Percentiles rank a stretch among this genome's conserved stretches.
Evolutionary conservation across 2,329 filamentous ascomycete genomes (phyloP).

Genomic region (Xylaria sp.): DNA sequence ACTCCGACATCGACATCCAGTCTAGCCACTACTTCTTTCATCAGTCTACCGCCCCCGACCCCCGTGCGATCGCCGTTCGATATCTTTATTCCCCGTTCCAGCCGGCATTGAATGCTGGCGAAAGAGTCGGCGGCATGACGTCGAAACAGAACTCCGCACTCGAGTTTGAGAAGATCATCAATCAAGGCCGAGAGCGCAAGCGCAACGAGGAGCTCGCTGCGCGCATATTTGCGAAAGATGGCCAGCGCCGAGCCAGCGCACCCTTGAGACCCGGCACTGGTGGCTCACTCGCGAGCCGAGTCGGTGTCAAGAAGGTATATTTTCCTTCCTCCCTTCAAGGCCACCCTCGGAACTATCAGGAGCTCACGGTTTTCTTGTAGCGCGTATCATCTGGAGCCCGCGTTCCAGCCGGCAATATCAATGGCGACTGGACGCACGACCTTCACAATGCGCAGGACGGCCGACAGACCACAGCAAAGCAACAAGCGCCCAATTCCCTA

Average conservation of each 20-base stretch:
- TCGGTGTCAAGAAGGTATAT: conserved; percentile 73
- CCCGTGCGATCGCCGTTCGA: background rate
- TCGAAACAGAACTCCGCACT: conserved; percentile 34
- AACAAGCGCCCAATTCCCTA: conserved; percentile 48
- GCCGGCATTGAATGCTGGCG: background rate
- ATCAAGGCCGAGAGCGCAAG: conserved; percentile 68
- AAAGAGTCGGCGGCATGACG: conserved; percentile 41
- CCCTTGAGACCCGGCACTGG: conserved; percentile 54
- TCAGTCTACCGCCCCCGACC: no score
- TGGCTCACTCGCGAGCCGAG: conserved; percentile 71
- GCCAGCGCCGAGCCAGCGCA: conserved; percentile 61
- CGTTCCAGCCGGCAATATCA: conserved; percentile 59
- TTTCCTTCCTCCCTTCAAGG: background rate
- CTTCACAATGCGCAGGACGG: conserved; percentile 58
- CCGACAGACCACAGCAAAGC: conserved; percentile 48
- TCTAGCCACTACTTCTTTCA: no score
- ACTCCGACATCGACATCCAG: background rate
- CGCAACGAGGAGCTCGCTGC: conserved; percentile 74
- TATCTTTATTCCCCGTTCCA: background rate
- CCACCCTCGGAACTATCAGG: conserved; percentile 7
- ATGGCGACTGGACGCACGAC: conserved; percentile 75
- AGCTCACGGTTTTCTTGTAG: conserved; percentile 42
- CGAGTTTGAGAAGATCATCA: conserved; percentile 29
- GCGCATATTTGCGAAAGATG: conserved; percentile 69
- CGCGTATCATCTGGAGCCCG: conserved; percentile 40